Evolutionary conservation across 1,139 yeast species (phyloP).

Genomic region (Yamadazyma oceani): DNA sequence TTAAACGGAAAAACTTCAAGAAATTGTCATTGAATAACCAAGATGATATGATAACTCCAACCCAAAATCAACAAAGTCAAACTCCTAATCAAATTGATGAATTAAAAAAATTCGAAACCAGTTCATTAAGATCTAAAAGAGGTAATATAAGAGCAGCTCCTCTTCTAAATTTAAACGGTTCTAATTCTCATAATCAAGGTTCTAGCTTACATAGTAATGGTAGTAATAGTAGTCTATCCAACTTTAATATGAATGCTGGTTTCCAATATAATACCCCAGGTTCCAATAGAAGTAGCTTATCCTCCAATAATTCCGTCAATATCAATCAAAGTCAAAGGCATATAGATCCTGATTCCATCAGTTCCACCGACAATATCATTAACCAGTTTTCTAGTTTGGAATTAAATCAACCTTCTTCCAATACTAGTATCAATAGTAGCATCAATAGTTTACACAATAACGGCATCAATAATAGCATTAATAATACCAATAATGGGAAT

Average conservation of each 20-base stretch:
- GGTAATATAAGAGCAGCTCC: constrained; percentile 25
- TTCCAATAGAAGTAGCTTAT: constrained; percentile 9
- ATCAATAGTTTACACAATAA: not conserved
- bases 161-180: constrained; percentile 22
- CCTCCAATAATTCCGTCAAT: constrained; percentile 14
- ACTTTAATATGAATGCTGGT: constrained; percentile 1
- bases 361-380: constrained; percentile 25
- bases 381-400: constrained; percentile 34
- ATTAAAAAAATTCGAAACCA: constrained; percentile 12
- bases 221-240: constrained; percentile 2
- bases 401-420: constrained; percentile 19
- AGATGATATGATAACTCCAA: constrained; percentile 2
- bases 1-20: constrained; percentile 74
- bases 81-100: constrained; percentile 7
- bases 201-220: constrained; percentile 2
- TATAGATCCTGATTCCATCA: constrained; percentile 30
- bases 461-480: not conserved
- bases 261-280: constrained; percentile 2
- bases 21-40: constrained; percentile 50
- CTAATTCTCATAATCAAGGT: constrained; percentile 6
- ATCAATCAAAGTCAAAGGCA: constrained; percentile 27
- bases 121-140: constrained; percentile 17
- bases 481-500: not conserved
- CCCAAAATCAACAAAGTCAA: not conserved
- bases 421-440: constrained; percentile 1